These are phyloP conservation scores for Capsaspora owczarzaki DNA, from an alignment of 78 protist species.

Conservation along the genomic window DNA sequence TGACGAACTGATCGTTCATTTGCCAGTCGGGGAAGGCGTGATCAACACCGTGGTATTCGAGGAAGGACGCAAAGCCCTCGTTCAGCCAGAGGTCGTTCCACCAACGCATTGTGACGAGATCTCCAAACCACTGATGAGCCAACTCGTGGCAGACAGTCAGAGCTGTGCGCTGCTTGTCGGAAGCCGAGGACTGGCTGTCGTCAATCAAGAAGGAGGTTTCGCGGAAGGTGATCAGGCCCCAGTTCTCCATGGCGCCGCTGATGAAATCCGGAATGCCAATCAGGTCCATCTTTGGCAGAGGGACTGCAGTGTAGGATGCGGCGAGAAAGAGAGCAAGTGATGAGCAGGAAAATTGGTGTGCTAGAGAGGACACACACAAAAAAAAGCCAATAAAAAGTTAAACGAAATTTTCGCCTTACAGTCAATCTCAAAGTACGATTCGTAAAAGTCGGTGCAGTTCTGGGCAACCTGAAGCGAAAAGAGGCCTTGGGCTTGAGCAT, in stretches of 20 bases:
- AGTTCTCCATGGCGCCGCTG: constrained; percentile 79
- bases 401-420: too few relatives aligned
- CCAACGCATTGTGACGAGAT: constrained; percentile 87
- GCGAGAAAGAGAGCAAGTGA: too few relatives aligned
- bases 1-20: neutral
- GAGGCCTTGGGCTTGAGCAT: neutral
- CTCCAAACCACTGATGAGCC: constrained; percentile 66
- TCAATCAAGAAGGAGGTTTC: constrained; percentile 58
- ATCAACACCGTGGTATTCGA: constrained; percentile 30
- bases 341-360: too few relatives aligned
- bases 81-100: constrained; percentile 70
- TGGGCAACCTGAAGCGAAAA: constrained; percentile 31
- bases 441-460: neutral
- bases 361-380: neutral
- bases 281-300: constrained; percentile 71
- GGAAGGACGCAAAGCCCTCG: constrained; percentile 58
- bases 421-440: neutral
- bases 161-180: neutral
- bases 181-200: neutral
- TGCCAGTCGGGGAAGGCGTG: constrained; percentile 55
- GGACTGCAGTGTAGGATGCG: too few relatives aligned
- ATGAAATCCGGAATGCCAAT: constrained; percentile 38
- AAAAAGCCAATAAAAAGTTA: too few relatives aligned
- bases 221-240: constrained; percentile 40
- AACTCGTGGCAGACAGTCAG: constrained; percentile 53